Evolutionary conservation across 495 filamentous ascomycete genomes (phyloP), one percentile per base, ranked within the genome.

Genomic region (Xanthoparmelia taractica): DNA sequence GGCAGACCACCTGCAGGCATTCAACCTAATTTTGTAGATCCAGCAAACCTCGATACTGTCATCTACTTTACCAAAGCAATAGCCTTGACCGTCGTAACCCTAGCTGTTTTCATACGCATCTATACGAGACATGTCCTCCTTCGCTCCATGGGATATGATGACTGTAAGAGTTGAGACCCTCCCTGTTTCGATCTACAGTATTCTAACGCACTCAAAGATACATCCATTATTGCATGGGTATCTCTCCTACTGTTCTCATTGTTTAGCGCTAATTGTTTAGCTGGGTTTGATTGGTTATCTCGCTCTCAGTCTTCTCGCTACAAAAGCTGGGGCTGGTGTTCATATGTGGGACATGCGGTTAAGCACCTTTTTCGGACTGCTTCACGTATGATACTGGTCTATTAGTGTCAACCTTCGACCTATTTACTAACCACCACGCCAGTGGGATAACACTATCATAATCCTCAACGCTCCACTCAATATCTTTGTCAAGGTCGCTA

Each of bases 281-380:
- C 20, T 56, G 31, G n/a, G 18, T 7, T n/a, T 47, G 29, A 23
- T 47, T 12, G 56, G n/a, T 20, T 58, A 63, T 31, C 11, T 54
- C 13, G 11, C 33, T 23, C 7, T 52, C 17, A 25, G 31, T 10
- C 20, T 40, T 29, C 7, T 41, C 48, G 37, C 7, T 13, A 11
- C 29, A 8, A 34, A 40, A 36, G 8, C 18, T 41, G 57, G 65
- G 4, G 8, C 12, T 38, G 63, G 63, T 11, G 25, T 63, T 27
- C 66, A 68, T 38, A 61, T 61, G 40, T 68, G 66, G 66, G 43
- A 68, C 33, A 12, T 68, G 8, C 58, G 36, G 29, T 27, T 64
- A n/a, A 66, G 61, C 34, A 40, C 31, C 34, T 61, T 68, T 57
- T 57, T 60, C 57, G 37, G 20, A 7, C 12, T 63, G n/a, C 59